A percentile compares a stretch with the other conserved stretches of the same genome.
Evolutionary conservation across 306 rosid species (phyloP).

Genomic region (Corylus avellana): DNA sequence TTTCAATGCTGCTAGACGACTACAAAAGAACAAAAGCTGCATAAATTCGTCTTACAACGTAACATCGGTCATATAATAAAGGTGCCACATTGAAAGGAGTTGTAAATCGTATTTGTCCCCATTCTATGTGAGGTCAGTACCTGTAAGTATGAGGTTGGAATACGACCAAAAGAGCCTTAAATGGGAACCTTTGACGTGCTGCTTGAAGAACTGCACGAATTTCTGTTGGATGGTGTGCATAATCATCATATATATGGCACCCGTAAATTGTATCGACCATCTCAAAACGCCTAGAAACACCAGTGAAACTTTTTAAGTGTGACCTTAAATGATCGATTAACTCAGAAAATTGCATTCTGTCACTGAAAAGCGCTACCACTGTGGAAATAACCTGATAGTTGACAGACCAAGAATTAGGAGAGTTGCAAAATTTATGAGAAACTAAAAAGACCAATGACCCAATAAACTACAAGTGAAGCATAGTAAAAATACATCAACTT

Average conservation of each 20-base stretch:
- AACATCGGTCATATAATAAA: not conserved
- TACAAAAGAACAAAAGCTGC: not conserved
- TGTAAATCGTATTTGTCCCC: not conserved
- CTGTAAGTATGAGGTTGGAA: slow-evolving; percentile 42
- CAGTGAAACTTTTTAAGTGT: slow-evolving; percentile 32
- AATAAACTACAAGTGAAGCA: not conserved
- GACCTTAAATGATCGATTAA: slow-evolving; percentile 15
- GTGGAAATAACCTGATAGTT: slow-evolving; percentile 35
- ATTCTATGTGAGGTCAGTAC: slow-evolving; percentile 15
- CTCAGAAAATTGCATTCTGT: slow-evolving; percentile 4
- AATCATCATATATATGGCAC: slow-evolving; percentile 32
- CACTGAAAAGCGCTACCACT: slow-evolving; percentile 1
- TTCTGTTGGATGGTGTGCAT: slow-evolving; percentile 46
- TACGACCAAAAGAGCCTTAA: slow-evolving; percentile 26
- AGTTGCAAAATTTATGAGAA: not conserved
- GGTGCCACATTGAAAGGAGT: too few species aligned
- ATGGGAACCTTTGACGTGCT: slow-evolving; percentile 32
- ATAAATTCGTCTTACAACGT: not conserved
- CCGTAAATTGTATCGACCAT: slow-evolving; percentile 26
- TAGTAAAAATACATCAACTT: not conserved
- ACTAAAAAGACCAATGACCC: not conserved
- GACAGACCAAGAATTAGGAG: not conserved
- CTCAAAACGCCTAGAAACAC: slow-evolving; percentile 40
- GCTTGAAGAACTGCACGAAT: slow-evolving; percentile 40
- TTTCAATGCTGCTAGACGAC: slow-evolving; percentile 37